Evolutionary conservation across 78 protist genomes (phyloP).

Genomic region (Carpediemonas membranifera): DNA sequence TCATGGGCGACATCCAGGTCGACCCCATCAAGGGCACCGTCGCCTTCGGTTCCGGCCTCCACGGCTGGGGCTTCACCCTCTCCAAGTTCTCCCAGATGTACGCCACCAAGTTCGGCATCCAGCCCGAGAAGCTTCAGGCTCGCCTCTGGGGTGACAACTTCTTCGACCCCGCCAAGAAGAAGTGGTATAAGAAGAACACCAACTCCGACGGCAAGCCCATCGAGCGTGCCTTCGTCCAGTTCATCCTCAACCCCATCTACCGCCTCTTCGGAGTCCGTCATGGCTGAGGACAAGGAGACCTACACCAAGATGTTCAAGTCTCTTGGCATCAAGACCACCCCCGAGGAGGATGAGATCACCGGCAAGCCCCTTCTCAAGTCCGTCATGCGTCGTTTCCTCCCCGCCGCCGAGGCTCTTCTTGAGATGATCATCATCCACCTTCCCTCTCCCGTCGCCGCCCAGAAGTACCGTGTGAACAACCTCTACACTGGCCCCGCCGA

Average conservation of each 20-base stretch:
- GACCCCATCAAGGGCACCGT: neutral
- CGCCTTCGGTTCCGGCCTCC: neutral
- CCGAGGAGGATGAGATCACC: conserved; percentile 58
- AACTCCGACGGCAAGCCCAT: conserved; percentile 48
- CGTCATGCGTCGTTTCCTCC: conserved; percentile 87
- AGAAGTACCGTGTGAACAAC: conserved; percentile 78
- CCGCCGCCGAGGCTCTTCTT: no score
- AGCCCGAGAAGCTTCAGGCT: conserved; percentile 51
- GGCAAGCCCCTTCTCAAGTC: conserved; percentile 80
- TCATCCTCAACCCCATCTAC: conserved; percentile 87
- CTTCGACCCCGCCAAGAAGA: conserved; percentile 71
- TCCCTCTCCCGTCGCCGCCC: conserved; percentile 93
- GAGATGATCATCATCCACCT: conserved; percentile 86
- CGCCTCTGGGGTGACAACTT: conserved; percentile 97
- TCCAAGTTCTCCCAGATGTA: conserved; percentile 31
- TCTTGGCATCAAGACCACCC: conserved; percentile 57
- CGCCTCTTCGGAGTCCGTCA: conserved; percentile 65
- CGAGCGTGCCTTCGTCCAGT: conserved; percentile 83
- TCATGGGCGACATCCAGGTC: conserved; percentile 79
- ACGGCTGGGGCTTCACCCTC: neutral
- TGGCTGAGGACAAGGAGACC: conserved; percentile 68
- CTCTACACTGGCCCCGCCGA: conserved; percentile 85
- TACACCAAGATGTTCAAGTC: conserved; percentile 59
- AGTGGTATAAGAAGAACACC: conserved; percentile 55
- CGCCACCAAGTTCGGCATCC: conserved; percentile 64